These are phyloP conservation scores for Glycine tomentella DNA, from an alignment of 306 rosid genomes.

Conservation along the genomic window DNA sequence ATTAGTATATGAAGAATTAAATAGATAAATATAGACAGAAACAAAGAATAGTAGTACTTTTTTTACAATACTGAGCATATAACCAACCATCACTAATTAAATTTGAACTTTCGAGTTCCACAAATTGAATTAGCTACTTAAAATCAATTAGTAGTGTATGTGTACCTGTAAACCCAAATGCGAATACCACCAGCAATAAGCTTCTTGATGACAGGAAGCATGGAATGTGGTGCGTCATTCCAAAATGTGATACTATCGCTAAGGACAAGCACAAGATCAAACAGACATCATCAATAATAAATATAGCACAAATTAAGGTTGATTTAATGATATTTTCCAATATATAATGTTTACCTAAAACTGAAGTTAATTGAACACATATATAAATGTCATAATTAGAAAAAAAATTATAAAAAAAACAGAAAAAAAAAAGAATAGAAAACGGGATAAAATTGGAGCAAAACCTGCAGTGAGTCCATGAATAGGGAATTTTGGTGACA, in stretches of 20 bases:
- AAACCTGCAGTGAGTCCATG: constrained; percentile 66
- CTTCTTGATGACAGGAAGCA: constrained; percentile 72
- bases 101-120: no score
- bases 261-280: no score
- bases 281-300: neutral
- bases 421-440: no score
- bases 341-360: neutral
- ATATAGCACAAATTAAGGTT: neutral
- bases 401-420: neutral
- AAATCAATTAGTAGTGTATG: neutral
- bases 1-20: neutral
- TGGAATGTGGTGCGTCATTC: constrained; percentile 69
- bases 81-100: no score
- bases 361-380: neutral
- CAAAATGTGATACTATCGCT: constrained; percentile 62
- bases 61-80: no score
- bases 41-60: neutral
- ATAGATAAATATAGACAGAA: neutral
- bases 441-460: neutral
- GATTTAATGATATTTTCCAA: neutral
- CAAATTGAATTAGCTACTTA: neutral
- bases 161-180: constrained; percentile 81
- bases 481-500: constrained; percentile 56
- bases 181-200: constrained; percentile 77
- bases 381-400: neutral